These are phyloP conservation scores for Cardiosporidium cionae DNA, from an alignment of 169 alveolate species.

Conservation along the genomic window DNA sequence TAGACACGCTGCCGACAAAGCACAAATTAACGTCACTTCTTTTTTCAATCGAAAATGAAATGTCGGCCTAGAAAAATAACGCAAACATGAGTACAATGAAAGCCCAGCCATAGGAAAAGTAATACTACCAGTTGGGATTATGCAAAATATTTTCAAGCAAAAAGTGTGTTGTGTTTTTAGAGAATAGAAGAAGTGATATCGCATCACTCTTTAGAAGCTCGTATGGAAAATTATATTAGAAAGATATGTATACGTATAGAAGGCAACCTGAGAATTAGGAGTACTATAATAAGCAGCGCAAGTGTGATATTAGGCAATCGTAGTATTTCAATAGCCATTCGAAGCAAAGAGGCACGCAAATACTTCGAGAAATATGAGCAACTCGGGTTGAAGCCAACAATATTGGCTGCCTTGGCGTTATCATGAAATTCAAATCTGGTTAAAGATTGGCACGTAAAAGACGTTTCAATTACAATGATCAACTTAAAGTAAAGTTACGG, in stretches of 20 bases:
- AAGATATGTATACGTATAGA: no score
- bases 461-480: no score
- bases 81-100: background rate
- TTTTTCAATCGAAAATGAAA: constrained; percentile 44
- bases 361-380: constrained; percentile 65
- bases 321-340: constrained; percentile 49
- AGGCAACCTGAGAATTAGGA: constrained; percentile 43
- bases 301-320: constrained; percentile 54
- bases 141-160: background rate
- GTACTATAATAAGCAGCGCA: constrained; percentile 40
- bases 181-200: background rate
- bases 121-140: no score
- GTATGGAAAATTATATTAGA: no score
- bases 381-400: constrained; percentile 56
- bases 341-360: constrained; percentile 57
- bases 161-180: background rate
- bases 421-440: constrained; percentile 60
- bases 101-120: no score
- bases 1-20: constrained; percentile 35
- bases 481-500: no score
- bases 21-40: constrained; percentile 42
- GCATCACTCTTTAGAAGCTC: background rate
- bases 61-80: constrained; percentile 35
- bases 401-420: constrained; percentile 49
- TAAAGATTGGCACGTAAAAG: background rate